Percentiles rank a stretch among this genome's conserved stretches.
These are phyloP conservation scores for Linum lewisii DNA, from an alignment of 345 rosid species.

Conservation along the genomic window DNA sequence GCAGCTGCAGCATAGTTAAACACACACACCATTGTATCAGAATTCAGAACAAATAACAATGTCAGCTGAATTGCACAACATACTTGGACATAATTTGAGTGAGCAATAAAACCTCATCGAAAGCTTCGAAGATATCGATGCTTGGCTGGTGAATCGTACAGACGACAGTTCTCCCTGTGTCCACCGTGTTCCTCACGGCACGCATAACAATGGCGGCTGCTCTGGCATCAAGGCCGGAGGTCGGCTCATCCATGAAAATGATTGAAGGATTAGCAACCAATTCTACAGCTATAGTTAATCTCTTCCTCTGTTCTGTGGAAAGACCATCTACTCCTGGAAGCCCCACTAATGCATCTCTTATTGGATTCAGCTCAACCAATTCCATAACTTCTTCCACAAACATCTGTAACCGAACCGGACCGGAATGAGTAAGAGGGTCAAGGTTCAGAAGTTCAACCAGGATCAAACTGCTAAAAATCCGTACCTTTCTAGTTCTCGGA, in stretches of 20 bases:
- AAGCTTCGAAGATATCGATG: conserved; percentile 9
- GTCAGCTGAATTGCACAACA: not conserved
- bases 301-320: conserved; percentile 5
- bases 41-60: not conserved
- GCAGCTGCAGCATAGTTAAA: conserved; percentile 12
- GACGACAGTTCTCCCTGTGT: conserved; percentile 8
- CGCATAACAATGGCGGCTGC: conserved; percentile 8
- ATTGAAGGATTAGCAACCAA: conserved; percentile 7
- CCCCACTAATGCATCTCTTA: conserved; percentile 3
- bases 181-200: conserved; percentile 3
- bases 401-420: not conserved
- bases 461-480: too few species aligned
- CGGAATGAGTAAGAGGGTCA: not conserved
- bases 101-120: not conserved
- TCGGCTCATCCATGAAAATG: conserved; percentile 9
- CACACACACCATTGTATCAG: not conserved
- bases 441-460: not conserved
- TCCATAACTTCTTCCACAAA: conserved; percentile 9
- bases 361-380: conserved; percentile 1
- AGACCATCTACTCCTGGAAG: conserved; percentile 2
- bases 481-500: conserved; percentile 1
- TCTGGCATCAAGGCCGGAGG: conserved; percentile 9
- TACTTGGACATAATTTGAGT: not conserved
- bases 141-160: conserved; percentile 12
- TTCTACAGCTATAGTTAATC: conserved; percentile 7